These are phyloP conservation scores for Fusarium dimerum DNA, from an alignment of 2,329 filamentous ascomycete species.

Conservation along the genomic window DNA sequence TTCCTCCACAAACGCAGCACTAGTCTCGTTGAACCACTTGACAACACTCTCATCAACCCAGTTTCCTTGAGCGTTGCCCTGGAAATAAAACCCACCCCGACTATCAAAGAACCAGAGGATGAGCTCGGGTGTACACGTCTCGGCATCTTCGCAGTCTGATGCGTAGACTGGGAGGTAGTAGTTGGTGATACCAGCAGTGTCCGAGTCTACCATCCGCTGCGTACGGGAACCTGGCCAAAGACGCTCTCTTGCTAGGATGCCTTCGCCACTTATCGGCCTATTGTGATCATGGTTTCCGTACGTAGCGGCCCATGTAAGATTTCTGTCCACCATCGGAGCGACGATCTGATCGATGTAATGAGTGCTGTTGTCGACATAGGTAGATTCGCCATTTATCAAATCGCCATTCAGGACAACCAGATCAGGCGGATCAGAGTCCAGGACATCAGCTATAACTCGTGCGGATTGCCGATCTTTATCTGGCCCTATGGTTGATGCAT, in stretches of 20 bases:
- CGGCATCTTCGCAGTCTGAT: slow-evolving; percentile 26
- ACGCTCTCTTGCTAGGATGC: slow-evolving; percentile 26
- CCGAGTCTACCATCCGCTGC: slow-evolving; percentile 19
- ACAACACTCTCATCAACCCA: slow-evolving; percentile 49
- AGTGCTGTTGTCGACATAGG: slow-evolving; percentile 51
- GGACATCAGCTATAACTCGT: slow-evolving; percentile 36
- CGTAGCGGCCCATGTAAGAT: slow-evolving; percentile 62
- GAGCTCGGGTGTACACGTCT: slow-evolving; percentile 36
- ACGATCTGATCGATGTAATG: slow-evolving; percentile 59
- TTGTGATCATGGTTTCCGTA: slow-evolving; percentile 71
- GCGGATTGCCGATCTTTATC: slow-evolving; percentile 38
- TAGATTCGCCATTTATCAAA: slow-evolving; percentile 66
- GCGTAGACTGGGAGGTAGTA: slow-evolving; percentile 45
- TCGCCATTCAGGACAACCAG: slow-evolving; percentile 71
- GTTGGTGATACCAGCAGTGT: slow-evolving; percentile 40
- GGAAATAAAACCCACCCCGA: slow-evolving; percentile 55
- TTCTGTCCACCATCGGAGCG: slow-evolving; percentile 52
- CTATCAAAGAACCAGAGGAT: slow-evolving; percentile 72
- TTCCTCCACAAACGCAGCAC: slow-evolving; percentile 28
- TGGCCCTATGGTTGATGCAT: slow-evolving; percentile 29
- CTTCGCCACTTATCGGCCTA: slow-evolving; percentile 41
- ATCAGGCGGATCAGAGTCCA: slow-evolving; percentile 42
- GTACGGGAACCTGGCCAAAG: slow-evolving; percentile 25
- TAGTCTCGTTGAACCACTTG: slow-evolving; percentile 44
- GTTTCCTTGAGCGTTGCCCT: slow-evolving; percentile 35